These are phyloP conservation scores for Penstemon eatonii DNA, from an alignment of 257 asterid species.

Conservation along the genomic window DNA sequence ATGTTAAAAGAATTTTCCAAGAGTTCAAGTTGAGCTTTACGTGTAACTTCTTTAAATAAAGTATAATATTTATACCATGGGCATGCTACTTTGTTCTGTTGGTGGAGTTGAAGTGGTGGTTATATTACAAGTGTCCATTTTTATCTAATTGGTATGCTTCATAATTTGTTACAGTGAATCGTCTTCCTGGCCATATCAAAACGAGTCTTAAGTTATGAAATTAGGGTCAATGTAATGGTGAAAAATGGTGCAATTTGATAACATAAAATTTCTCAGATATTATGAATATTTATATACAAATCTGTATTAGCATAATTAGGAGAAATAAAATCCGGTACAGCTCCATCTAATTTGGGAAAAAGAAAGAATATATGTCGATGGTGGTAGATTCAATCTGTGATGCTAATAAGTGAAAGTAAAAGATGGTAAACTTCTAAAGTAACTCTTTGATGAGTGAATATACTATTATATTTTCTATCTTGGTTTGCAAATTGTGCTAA, in stretches of 20 bases:
- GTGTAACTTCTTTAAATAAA: no score
- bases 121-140: not conserved
- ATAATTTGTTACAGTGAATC: not conserved
- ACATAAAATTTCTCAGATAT: not conserved
- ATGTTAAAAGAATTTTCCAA: no score
- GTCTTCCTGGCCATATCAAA: not conserved
- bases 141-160: not conserved
- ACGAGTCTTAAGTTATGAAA: not conserved
- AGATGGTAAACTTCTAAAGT: not conserved
- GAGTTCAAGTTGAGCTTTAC: no score
- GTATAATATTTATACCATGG: no score
- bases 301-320: not conserved
- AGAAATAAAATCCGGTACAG: not conserved
- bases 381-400: not conserved
- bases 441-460: no score
- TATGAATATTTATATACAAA: no score
- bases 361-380: not conserved
- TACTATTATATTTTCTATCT: not conserved
- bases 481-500: slow-evolving; percentile 19
- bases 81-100: no score
- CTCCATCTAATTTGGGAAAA: not conserved
- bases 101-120: no score
- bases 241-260: not conserved
- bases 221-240: not conserved
- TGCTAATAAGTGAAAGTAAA: not conserved